Base-by-base conservation (phyloP, 2,329 filamentous ascomycete species). In the Aspergillus sp. region DNA sequence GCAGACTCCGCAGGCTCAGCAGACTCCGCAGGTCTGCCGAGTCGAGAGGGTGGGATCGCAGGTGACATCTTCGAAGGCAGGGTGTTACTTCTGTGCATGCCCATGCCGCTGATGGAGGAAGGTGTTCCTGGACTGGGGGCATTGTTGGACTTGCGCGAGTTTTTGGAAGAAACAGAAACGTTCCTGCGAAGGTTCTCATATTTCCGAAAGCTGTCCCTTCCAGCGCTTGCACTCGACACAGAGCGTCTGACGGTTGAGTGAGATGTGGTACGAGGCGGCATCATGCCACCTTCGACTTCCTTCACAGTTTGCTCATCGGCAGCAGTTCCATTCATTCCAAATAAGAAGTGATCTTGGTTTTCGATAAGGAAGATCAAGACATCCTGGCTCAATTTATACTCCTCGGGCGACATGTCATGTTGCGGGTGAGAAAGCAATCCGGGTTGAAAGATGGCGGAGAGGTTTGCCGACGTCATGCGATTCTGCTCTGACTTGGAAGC, bases 261-360 rank as follows among this genome's bases (percentile, higher is more conserved):
- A 78, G 49, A 79, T 58, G 65, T 73, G 61, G 70, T 70, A 44
- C 67, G 71, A 47, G 65, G 76, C n/a, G 60, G 52, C 55, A 63
- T 69, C 67, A 55, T 65, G 3, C 85, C 85, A 44, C 86, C 88
- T 59, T 90, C 83, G 32, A 83, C 74, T 48, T 83, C 80, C 57
- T 80, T 78, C 39, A 82, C 75, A 6, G 81, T 83, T 48, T 81
- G 83, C 61, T 94, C 88, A 61, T 96, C 90, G n/a, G 90, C 88
- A n/a, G 83, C 90, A n/a, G 90, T 96, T 36, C 93, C 93, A 62
- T 90, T 88, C 93, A 98, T 98, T 43, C 93, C 93, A 52, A 98
- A 94, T 52, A 98, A 74, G 74, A 98, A 98, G 67, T 95, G 88
- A 60, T 98, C 93, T 65, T 98, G 93, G 59, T 98, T 95, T 62